Evolutionary conservation across 1,284 basidiomycete species (phyloP).

Genomic region (Microbotryum scabiosae): DNA sequence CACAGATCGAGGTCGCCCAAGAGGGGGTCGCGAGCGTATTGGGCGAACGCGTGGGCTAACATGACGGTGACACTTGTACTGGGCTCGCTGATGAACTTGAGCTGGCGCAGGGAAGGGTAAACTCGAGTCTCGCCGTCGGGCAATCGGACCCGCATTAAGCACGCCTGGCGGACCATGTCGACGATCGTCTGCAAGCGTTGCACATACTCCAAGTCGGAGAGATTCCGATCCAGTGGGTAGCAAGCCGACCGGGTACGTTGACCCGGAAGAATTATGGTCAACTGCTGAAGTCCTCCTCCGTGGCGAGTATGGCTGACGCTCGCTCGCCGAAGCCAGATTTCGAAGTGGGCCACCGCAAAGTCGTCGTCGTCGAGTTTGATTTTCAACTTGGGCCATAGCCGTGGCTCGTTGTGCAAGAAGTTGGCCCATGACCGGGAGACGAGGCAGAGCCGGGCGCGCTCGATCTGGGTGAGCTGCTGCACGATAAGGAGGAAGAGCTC

Average conservation of each 20-base stretch:
- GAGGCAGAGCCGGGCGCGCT: background rate
- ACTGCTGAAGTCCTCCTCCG: too few relatives aligned
- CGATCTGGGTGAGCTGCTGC: background rate
- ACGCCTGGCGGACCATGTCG: background rate
- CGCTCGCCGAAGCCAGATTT: background rate
- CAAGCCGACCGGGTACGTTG: too few relatives aligned
- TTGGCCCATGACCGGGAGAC: conserved; percentile 20
- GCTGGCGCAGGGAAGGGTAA: background rate
- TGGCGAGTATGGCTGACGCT: background rate
- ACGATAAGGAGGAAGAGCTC: conserved; percentile 25
- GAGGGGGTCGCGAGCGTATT: background rate
- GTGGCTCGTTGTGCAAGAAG: conserved; percentile 12
- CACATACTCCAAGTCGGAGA: background rate
- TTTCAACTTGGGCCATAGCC: conserved; percentile 12
- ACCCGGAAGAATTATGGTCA: too few relatives aligned
- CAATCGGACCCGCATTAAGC: background rate
- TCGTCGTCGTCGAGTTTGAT: background rate
- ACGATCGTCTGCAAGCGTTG: background rate
- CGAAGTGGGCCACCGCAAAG: background rate
- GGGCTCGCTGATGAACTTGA: background rate
- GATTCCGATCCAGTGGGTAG: too few relatives aligned
- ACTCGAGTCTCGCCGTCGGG: background rate
- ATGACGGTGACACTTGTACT: background rate
- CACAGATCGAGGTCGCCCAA: conserved; percentile 7
- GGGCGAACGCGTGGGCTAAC: background rate